phyloP scores from a whole-genome alignment of 2,329 filamentous ascomycete genomes.

The Colletotrichum lentis region DNA sequence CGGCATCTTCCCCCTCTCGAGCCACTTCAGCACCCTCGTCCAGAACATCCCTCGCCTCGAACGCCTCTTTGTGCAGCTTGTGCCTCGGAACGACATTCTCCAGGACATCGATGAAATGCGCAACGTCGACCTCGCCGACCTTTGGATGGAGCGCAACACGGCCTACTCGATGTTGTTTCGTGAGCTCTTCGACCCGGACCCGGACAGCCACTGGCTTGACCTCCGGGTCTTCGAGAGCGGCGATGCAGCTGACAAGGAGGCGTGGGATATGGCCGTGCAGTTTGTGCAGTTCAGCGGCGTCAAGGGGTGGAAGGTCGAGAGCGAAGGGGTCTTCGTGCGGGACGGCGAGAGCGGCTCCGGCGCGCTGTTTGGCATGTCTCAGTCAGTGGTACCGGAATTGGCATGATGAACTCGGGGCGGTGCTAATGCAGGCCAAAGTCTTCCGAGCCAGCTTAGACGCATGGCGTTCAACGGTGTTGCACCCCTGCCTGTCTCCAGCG shows the following conservation, averaged over 20 bases:
- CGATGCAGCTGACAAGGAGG: constrained; percentile 55
- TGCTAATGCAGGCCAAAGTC: constrained; percentile 31
- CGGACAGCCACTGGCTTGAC: constrained; percentile 48
- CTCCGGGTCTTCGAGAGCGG: constrained; percentile 60
- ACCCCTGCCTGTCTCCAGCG: constrained; percentile 43
- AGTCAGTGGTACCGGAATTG: constrained; percentile 36
- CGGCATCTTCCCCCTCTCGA: constrained; percentile 72
- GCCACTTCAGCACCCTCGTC: constrained; percentile 64
- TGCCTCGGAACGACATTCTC: constrained; percentile 47
- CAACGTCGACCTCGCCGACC: constrained; percentile 52
- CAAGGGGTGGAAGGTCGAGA: constrained; percentile 54
- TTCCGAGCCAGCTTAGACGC: constrained; percentile 42
- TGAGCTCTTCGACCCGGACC: constrained; percentile 47
- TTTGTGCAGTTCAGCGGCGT: constrained; percentile 49
- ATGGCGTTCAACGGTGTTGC: constrained; percentile 45
- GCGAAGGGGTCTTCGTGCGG: constrained; percentile 56
- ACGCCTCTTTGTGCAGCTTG: constrained; percentile 62
- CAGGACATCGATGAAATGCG: constrained; percentile 49
- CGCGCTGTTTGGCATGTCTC: constrained; percentile 32
- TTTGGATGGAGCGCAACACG: constrained; percentile 64
- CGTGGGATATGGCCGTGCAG: constrained; percentile 57
- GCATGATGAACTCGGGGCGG: not conserved
- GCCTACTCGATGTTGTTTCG: constrained; percentile 58
- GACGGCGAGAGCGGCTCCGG: constrained; percentile 32
- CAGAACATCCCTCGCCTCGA: constrained; percentile 59